Conservation (phyloP, 352 stramenopile genomes). For the Pelagophyceae sp. region DNA sequence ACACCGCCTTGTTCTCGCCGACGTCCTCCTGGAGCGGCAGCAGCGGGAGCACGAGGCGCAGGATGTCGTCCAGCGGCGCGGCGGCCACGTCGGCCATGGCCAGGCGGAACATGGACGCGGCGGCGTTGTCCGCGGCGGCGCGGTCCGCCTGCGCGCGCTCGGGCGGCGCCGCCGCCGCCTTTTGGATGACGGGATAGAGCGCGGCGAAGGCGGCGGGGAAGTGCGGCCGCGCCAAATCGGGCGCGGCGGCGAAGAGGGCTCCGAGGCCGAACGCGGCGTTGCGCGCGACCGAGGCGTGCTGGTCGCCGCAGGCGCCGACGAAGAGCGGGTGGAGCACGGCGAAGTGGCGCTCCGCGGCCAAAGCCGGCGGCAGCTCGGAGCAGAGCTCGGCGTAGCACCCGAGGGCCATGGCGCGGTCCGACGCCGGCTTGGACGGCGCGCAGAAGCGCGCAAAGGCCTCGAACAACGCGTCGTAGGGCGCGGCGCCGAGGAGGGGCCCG, state of each 20-base stretch:
- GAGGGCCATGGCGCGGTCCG: slow-evolving; percentile 79
- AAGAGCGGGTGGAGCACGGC: slow-evolving; percentile 55
- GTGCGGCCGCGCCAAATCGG: slow-evolving; percentile 56
- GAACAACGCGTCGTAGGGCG: slow-evolving; percentile 75
- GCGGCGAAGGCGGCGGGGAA: slow-evolving; percentile 80
- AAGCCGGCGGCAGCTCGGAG: slow-evolving; percentile 60
- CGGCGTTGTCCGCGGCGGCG: slow-evolving; percentile 86
- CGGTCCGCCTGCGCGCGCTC: slow-evolving; percentile 46
- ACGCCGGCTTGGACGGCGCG: slow-evolving; percentile 52
- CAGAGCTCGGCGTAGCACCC: slow-evolving; percentile 88
- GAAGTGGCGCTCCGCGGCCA: slow-evolving; percentile 60
- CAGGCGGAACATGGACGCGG: slow-evolving; percentile 79
- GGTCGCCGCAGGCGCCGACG: slow-evolving; percentile 72
- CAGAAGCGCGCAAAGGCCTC: slow-evolving; percentile 77
- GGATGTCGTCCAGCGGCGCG: slow-evolving; percentile 77
- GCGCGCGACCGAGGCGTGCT: slow-evolving; percentile 80
- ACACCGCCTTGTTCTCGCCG: slow-evolving; percentile 88
- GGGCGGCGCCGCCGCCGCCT: slow-evolving; percentile 30
- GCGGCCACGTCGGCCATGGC: slow-evolving; percentile 64
- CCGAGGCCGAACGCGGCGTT: slow-evolving; percentile 89
- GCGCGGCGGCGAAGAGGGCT: slow-evolving; percentile 71
- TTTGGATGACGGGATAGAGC: slow-evolving; percentile 72
- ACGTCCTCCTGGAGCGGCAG: slow-evolving; percentile 91
- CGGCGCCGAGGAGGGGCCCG: slow-evolving; percentile 77
- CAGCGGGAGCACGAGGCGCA: slow-evolving; percentile 79